Evolutionary conservation across 352 stramenopile genomes (phyloP), one percentile per base, ranked within the genome.

Genomic region (Phytopythium vexans): DNA sequence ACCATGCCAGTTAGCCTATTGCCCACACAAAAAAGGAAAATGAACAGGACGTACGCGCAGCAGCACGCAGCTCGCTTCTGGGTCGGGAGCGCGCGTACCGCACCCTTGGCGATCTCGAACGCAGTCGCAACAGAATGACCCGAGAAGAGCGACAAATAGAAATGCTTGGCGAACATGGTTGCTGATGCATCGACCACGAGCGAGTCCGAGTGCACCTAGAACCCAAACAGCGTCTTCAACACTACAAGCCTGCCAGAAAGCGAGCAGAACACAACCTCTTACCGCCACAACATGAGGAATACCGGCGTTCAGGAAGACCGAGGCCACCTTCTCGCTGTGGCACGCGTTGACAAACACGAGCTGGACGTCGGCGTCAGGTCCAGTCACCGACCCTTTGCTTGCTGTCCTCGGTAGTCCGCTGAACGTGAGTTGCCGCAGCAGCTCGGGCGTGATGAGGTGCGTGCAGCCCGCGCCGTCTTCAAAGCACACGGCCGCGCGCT

Each of bases 241-340:
- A 41, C 7, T 14, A 14, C 21, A 1, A 21, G 11, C 14, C 39
- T 41, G 34, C 8, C 16, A 4, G 15, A 5, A 14, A 9, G 5
- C 6, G 5, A 34, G 9, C 35, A 12, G 35, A 5, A 8, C 6
- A 16, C 11, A n/a, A 37, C 59, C 21, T 27, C 70, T 21, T 64
- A 95, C 83, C 6, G 88, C 89, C n/a, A 97, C 84, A 7, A 97
- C 88, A 56, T 97, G 88, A 2, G 84, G 86, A 36, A 97, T 93
- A 6, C 89, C 90, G 2, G 88, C 89, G 35, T 90, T 82, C 34
- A 95, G 66, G 44, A 97, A 97, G 1, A 94, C 86, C 2, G 81
- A 84, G 2, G 88, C 90, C n/a, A 89, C 83, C 40, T 79, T 77
- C 57, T 97, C 74, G 47, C 81, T 95, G 58, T 95, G 82, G 41